Base-by-base conservation (phyloP, 768 basidiomycete species). In the Postia placenta region DNA sequence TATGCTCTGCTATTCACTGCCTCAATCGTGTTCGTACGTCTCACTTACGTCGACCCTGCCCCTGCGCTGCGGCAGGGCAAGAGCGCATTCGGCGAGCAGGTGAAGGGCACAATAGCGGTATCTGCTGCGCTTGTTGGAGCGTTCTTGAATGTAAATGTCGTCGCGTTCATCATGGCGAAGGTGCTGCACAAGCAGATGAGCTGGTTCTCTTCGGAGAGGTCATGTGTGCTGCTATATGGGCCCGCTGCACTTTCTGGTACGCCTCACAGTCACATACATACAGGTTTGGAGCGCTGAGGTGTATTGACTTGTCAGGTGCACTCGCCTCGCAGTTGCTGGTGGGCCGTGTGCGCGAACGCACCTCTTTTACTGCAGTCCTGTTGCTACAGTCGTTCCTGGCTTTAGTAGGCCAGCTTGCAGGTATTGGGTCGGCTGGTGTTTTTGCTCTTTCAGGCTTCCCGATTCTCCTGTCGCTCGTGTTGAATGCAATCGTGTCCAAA, bases 121-220 rank as follows among this genome's bases (percentile, higher is more conserved):
- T 15, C 71, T 27, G 64, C 67, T 2, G 79, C 80, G 2, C 38
- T 83, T 20, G 44, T 80, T 2, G 83, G 83, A 0, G 78, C 83
- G 0, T 26, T 90, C 2, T 44, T 85, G 1, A 69, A 73, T 0
- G 81, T 88, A 0, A 93, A 95, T 55, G 50, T 75, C 1, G 74
- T 88, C 0, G 95, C 94, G 0, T 60, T 80, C 1, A 49, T 89
- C 11, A 85, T 95, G 81, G 64, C 67, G 23, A 61, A 63, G 4
- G 75, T 80, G 0, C 62, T 92, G 19, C 74, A 78, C 6, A 85
- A 79, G 64, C 74, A 79, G 0, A 78, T 95, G 79, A 87, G 87
- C 58, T 97, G 93, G 93, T 96, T 90, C 65, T 72, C 77, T 14
- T 76, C 73, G 36, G 88, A 89, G 52, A 75, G 82, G 55, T 74